phyloP scores from a whole-genome alignment of 2,329 filamentous ascomycete species.

The Paracoccidioides lutzii region DNA sequence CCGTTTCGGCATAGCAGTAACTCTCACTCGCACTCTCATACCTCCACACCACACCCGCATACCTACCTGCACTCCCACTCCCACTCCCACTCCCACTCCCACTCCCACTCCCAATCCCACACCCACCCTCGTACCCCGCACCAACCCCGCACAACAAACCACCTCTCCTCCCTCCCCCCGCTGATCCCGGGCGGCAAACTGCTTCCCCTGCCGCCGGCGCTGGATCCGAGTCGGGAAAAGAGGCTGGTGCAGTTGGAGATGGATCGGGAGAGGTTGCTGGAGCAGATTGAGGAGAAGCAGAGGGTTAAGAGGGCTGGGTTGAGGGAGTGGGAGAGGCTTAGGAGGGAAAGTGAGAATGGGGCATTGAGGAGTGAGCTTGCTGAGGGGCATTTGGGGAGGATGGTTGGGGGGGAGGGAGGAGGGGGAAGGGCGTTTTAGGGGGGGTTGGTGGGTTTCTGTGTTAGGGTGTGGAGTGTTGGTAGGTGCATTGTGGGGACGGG shows the following conservation, averaged over 20 bases:
- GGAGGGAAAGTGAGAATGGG: slow-evolving; percentile 35
- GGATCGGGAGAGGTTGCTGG: slow-evolving; percentile 33
- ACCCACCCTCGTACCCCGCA: slow-evolving; percentile 24
- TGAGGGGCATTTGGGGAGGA: slow-evolving; percentile 34
- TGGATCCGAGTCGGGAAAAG: slow-evolving; percentile 31
- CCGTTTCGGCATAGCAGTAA: slow-evolving; percentile 26
- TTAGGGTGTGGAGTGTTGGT: no score
- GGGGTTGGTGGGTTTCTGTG: not conserved
- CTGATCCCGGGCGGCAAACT: slow-evolving; percentile 33
- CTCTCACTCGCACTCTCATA: slow-evolving; percentile 20
- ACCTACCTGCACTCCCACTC: slow-evolving; percentile 17
- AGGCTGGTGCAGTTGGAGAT: slow-evolving; percentile 33
- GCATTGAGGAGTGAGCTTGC: slow-evolving; percentile 35
- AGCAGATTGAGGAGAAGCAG: slow-evolving; percentile 34
- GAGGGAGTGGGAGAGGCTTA: slow-evolving; percentile 36
- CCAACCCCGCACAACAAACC: slow-evolving; percentile 25
- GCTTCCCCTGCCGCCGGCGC: slow-evolving; percentile 18
- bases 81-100: slow-evolving; percentile 23
- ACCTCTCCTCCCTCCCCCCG: slow-evolving; percentile 26
- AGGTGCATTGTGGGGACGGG: no score
- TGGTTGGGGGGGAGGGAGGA: slow-evolving; percentile 30
- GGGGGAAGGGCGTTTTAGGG: no score
- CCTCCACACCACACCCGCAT: slow-evolving; percentile 21
- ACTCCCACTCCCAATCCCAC: slow-evolving; percentile 26
- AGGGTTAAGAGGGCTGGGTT: slow-evolving; percentile 28